Base-by-base conservation (phyloP, 805 yeast genomes). In the Ogataea trehaloabstinens region DNA sequence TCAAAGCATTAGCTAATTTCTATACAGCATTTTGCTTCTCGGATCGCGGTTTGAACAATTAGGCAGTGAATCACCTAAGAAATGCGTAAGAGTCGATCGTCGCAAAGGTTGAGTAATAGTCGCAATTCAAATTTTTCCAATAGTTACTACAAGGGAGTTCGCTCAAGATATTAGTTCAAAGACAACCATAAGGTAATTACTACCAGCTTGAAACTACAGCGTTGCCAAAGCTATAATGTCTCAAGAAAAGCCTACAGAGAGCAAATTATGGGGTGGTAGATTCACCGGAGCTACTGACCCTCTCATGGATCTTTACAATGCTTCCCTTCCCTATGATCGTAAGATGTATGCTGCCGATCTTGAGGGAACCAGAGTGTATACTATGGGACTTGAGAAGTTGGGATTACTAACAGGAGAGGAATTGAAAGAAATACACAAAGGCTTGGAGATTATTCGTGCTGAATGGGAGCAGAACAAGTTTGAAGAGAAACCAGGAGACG, bases 261-360 rank as follows among this genome's bases (percentile, higher is more conserved):
- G 70, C 53, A 90, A 82, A 63, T 71, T 91, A 49, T 91, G 99
- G 99, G 99, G 99, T 55, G 99, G 98, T 55, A 79, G 99, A 66
- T 91, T 91, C 68, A 91, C 97, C 44, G 98, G 95, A 34, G 91
- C 91, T 46, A 81, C 95, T 20, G 99, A 93, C 56, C 99, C 99
- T 3, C 70, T 93, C 58, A 93, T 93, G 99, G 95, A 93, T 60
- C 72, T 91, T 37, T 93, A 95, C 72, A 93, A 93, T 66, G 96
- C 97, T 2, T 91, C 98, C 1, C 70, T 93, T 49, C 98, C 99
- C 2, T 93, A 93, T 57, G 99, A 93, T 64, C 75, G 91, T 68
- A 82, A 76, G 58, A 93, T 93, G 98, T 93, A 83, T 67, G 82
- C 78, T 31, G 98, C 95, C 11, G 99, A 93, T 65, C 69, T 93